Evolutionary conservation across 352 stramenopile species (phyloP).

Genomic region (Phytophthora pluvialis): DNA sequence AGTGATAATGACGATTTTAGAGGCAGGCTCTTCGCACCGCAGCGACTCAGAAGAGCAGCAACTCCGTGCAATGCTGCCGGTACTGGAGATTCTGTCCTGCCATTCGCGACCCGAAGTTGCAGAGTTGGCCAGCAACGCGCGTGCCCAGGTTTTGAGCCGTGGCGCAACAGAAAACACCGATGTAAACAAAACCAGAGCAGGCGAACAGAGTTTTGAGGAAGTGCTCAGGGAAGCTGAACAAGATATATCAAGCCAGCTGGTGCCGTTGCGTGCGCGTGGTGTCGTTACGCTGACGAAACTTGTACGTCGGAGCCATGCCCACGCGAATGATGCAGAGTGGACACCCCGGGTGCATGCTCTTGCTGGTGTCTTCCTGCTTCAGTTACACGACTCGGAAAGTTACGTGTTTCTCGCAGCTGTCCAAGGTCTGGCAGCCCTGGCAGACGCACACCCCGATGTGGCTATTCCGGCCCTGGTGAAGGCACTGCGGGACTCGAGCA

Average conservation of each 20-base stretch:
- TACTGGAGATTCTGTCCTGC: slow-evolving; percentile 64
- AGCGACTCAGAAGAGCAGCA: slow-evolving; percentile 61
- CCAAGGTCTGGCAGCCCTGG: slow-evolving; percentile 68
- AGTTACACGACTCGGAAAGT: slow-evolving; percentile 77
- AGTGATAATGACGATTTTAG: slow-evolving; percentile 80
- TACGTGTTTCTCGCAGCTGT: slow-evolving; percentile 88
- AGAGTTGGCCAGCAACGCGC: slow-evolving; percentile 70
- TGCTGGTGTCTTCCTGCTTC: slow-evolving; percentile 60
- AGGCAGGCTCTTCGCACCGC: slow-evolving; percentile 60
- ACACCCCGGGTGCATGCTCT: slow-evolving; percentile 56
- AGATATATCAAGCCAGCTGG: slow-evolving; percentile 67
- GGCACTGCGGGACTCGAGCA: slow-evolving; percentile 46
- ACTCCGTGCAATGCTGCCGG: slow-evolving; percentile 64
- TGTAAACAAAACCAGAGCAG: neutral
- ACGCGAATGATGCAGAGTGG: slow-evolving; percentile 54
- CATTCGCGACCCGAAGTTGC: slow-evolving; percentile 68
- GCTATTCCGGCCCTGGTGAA: slow-evolving; percentile 74
- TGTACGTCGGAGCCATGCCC: slow-evolving; percentile 59
- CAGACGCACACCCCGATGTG: slow-evolving; percentile 64
- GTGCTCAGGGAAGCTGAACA: slow-evolving; percentile 56
- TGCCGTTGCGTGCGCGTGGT: slow-evolving; percentile 76
- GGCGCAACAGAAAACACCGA: slow-evolving; percentile 6
- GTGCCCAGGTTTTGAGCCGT: slow-evolving; percentile 70
- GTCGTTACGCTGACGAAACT: slow-evolving; percentile 81
- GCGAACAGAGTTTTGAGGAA: slow-evolving; percentile 60